Evolutionary conservation across 2,329 filamentous ascomycete genomes (phyloP), one percentile per base, ranked within the genome.

Genomic region (Pseudocercospora vitis): DNA sequence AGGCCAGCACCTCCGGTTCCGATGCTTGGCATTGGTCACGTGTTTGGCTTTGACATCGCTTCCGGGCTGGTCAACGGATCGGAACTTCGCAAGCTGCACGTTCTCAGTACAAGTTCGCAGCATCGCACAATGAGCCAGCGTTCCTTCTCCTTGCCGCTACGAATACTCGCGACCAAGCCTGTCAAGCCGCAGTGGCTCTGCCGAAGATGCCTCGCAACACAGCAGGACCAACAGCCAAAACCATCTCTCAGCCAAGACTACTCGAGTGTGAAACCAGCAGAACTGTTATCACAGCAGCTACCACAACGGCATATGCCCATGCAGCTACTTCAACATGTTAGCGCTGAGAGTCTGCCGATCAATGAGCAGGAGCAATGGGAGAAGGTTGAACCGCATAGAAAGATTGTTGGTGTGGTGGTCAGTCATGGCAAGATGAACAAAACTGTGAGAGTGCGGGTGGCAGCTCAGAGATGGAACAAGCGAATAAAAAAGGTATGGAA

Each of bases 391-490:
- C 52, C 53, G 40, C 63, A 66, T 45, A 64, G 61, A 53, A 57
- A 61, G 52, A 65, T 63, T 67, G 59, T 67, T 2, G 87, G 87
- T 58, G 82, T 92, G 33, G 89, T 92, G 19, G 82, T 91, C 46
- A 89, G 87, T 35, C 84, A 88, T 5, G 89, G 88, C 16, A 79
- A 85, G 55, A 91, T 91, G 86, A 74, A 83, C 55, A 88, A 86
- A 73, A 91, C 88, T 2, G 87, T 91, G 53, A 91, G 88, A 73
- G 88, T 91, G 58, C 82, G 84, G 61, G 79, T 91, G 11, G 85
- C 86, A 48, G 81, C 79, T 11, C 82, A 85, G 68, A 80, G 82
- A 68, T 92, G 86, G 85, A 88, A 91, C 69, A 80, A 79, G 55
- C 78, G 80, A 58, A 81, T 92, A 50, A 79, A 84, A 68, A 92